phyloP scores from a whole-genome alignment of 139 green algal species.

The Chlorella sp. region DNA sequence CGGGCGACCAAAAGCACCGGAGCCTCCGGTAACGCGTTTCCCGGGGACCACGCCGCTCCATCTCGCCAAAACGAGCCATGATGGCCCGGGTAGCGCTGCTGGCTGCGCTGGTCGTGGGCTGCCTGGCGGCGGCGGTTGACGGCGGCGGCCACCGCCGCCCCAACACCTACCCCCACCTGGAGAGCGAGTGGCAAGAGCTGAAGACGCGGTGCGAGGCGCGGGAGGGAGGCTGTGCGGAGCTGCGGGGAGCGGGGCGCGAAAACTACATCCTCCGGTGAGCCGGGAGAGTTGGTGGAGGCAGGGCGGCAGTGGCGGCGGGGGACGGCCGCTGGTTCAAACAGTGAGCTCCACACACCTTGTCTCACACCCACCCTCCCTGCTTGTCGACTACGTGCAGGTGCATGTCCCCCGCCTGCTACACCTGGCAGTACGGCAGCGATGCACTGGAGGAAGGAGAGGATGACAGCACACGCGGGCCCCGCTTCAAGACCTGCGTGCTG shows the following conservation, averaged over 20 bases:
- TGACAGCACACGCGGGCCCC: not conserved
- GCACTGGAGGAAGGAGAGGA: constrained; percentile 12
- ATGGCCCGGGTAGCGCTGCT: not conserved
- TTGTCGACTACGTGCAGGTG: not conserved
- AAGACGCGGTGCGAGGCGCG: not conserved
- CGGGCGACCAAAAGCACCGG: too few relatives aligned
- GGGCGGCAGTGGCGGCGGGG: not conserved
- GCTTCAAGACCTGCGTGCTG: constrained; percentile 2
- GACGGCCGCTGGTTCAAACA: too few relatives aligned
- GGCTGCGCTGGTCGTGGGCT: not conserved
- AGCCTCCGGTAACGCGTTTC: too few relatives aligned
- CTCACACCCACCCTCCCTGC: not conserved
- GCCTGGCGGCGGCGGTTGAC: not conserved
- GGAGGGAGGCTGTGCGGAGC: not conserved
- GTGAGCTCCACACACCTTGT: not conserved
- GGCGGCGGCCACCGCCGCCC: not conserved
- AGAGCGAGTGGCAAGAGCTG: not conserved
- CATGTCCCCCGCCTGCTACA: constrained; percentile 10
- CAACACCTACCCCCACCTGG: not conserved
- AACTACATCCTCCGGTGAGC: constrained; percentile 14
- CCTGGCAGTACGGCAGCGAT: not conserved
- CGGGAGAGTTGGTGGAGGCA: not conserved
- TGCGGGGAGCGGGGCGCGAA: not conserved
- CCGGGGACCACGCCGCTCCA: too few relatives aligned
- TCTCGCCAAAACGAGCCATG: too few relatives aligned